Base-by-base conservation (phyloP, 768 basidiomycete genomes). In the Kwoniella botswanensis region DNA sequence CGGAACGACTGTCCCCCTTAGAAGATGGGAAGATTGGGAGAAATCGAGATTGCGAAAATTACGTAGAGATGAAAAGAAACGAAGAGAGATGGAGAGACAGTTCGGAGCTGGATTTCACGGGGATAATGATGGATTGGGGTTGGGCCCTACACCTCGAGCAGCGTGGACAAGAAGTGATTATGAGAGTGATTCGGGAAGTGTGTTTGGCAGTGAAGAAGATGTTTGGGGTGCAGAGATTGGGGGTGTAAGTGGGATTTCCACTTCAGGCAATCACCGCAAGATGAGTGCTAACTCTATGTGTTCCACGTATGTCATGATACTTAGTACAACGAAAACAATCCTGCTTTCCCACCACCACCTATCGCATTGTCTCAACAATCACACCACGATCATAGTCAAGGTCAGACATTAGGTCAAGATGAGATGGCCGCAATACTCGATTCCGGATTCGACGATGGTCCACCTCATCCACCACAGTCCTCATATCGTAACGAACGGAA, bases 1-100 rank as follows among this genome's bases (percentile, higher is more conserved):
- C 63, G 88, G 88, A 5, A 83, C 86, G 54, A 88, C 88, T 0
- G 89, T 98, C n/a, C 94, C 97, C 0, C 85, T 98, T 81, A 89
- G 96, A n/a, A 88, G 96, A 61, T 99, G 97, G 97, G 97, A 98
- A 84, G 96, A 99, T 77, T 99, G 96, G 97, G 97, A 99, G 80
- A 89, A 94, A 24, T 96, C 94, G 26, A 88, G 97, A 55, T 86
- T 98, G 58, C 91, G 96, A 62, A 98, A 98, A 85, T 72, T 96
- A 42, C 89, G 88, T 71, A 90, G 97, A 1, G 95, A 97, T 78
- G 80, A 79, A 68, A 76, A 73, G 69, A 70, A 93, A 68, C 85
- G 91, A 68, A 87, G 86, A 77, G 94, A 98, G 7, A 88, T 97
- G 74, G 94, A 94, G 78, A 88, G 92, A 17, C 78, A 82, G 44